A percentile compares a stretch with the other conserved stretches of the same genome.
phyloP scores from a whole-genome alignment of 1,139 yeast species.

The Yarrowia galli region DNA sequence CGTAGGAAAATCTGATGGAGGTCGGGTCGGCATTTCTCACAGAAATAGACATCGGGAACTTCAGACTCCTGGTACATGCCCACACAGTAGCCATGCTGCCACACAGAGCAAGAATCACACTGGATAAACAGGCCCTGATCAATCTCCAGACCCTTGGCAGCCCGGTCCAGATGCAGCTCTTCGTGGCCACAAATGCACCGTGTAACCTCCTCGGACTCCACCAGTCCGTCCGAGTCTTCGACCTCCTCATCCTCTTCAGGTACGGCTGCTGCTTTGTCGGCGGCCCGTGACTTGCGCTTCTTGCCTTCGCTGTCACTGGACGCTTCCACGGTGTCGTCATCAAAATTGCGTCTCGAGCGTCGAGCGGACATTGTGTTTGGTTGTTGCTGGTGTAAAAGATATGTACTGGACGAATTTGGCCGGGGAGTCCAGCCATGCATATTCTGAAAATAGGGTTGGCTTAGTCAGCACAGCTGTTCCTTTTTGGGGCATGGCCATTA shows the following conservation, averaged over 20 bases:
- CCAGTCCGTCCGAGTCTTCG: slow-evolving; percentile 39
- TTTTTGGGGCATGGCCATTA: background rate
- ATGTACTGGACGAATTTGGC: slow-evolving; percentile 32
- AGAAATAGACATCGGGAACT: slow-evolving; percentile 92
- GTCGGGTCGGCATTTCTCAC: slow-evolving; percentile 88
- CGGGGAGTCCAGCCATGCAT: slow-evolving; percentile 36
- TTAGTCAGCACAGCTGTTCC: background rate
- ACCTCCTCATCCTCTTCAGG: slow-evolving; percentile 39
- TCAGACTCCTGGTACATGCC: slow-evolving; percentile 75
- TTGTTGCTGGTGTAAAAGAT: slow-evolving; percentile 27
- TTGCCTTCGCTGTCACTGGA: slow-evolving; percentile 37
- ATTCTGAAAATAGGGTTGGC: slow-evolving; percentile 3
- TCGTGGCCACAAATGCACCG: slow-evolving; percentile 87
- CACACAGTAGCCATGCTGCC: slow-evolving; percentile 98
- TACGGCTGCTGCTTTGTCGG: slow-evolving; percentile 21
- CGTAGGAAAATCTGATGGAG: slow-evolving; percentile 66
- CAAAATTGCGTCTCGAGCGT: slow-evolving; percentile 37
- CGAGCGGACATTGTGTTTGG: slow-evolving; percentile 35
- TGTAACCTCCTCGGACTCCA: slow-evolving; percentile 68
- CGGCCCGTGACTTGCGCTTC: slow-evolving; percentile 21
- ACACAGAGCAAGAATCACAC: slow-evolving; percentile 90
- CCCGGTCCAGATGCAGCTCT: slow-evolving; percentile 59
- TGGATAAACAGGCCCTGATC: slow-evolving; percentile 83
- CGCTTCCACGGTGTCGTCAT: slow-evolving; percentile 37
- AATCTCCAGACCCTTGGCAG: slow-evolving; percentile 63